Conservation (phyloP, 345 rosid species). For the Eucalyptus curtisii region DNA sequence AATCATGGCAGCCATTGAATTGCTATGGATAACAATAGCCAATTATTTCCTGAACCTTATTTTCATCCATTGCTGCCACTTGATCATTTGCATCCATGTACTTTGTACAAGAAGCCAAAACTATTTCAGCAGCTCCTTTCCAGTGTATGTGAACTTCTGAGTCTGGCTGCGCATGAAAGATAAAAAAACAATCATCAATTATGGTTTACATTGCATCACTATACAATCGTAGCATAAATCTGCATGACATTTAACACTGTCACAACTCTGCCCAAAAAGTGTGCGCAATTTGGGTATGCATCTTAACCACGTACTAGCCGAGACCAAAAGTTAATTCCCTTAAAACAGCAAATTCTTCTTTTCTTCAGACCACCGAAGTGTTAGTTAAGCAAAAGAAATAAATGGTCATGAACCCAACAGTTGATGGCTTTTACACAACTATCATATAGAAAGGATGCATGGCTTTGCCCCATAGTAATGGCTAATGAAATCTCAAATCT, state of each 20-base stretch:
- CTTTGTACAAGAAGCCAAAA: constrained; percentile 58
- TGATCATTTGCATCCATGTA: constrained; percentile 48
- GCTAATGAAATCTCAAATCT: neutral
- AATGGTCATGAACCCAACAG: neutral
- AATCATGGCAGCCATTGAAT: neutral
- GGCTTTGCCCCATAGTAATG: neutral
- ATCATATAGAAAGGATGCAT: neutral
- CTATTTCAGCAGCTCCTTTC: constrained; percentile 99
- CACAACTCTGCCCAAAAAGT: neutral
- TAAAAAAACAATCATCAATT: neutral
- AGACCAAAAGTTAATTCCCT: neutral
- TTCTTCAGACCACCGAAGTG: neutral
- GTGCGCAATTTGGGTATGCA: neutral
- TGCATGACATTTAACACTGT: neutral
- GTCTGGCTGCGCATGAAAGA: constrained; percentile 32
- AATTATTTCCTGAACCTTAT: constrained; percentile 30
- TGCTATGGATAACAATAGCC: neutral
- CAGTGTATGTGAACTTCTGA: constrained; percentile 72
- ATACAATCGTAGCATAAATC: neutral
- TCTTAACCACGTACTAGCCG: accelerated
- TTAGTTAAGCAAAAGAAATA: neutral
- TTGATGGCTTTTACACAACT: neutral
- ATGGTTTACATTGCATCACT: neutral
- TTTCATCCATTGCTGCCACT: constrained; percentile 41
- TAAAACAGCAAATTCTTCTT: neutral